A percentile compares a stretch with the other conserved stretches of the same genome.
Conservation (phyloP, 805 yeast genomes). For the Aciculoconidium aculeatum region DNA sequence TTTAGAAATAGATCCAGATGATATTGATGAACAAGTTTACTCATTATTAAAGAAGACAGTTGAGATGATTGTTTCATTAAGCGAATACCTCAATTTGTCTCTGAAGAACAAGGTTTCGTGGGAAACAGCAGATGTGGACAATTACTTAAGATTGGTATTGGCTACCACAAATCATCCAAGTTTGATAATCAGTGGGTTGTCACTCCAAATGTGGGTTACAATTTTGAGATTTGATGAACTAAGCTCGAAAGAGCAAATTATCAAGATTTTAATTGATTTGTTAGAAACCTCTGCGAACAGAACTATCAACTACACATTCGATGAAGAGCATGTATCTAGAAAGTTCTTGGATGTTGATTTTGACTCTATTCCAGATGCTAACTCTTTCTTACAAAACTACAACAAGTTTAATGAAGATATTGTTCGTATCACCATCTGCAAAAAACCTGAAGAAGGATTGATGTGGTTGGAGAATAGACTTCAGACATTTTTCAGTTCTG, state of each 20-base stretch:
- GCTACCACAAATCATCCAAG: constrained; percentile 81
- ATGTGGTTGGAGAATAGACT: constrained; percentile 75
- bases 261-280: constrained; percentile 55
- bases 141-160: constrained; percentile 68
- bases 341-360: constrained; percentile 78
- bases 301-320: constrained; percentile 64
- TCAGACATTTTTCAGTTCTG: constrained; percentile 65
- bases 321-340: constrained; percentile 58
- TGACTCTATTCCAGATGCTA: constrained; percentile 77
- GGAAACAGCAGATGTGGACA: constrained; percentile 56
- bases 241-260: constrained; percentile 50
- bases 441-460: constrained; percentile 74
- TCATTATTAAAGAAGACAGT: constrained; percentile 83
- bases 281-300: constrained; percentile 75
- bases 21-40: constrained; percentile 73
- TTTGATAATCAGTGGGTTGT: constrained; percentile 82
- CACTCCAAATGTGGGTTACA: constrained; percentile 92
- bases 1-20: constrained; percentile 59
- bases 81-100: constrained; percentile 64
- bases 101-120: constrained; percentile 38
- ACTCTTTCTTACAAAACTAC: constrained; percentile 71
- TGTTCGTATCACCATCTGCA: constrained; percentile 80
- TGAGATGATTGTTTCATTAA: constrained; percentile 84
- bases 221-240: constrained; percentile 77
- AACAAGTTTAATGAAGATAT: constrained; percentile 85